These are phyloP conservation scores for Hanseniaspora lachancei DNA, from an alignment of 805 yeast species.

Conservation along the genomic window DNA sequence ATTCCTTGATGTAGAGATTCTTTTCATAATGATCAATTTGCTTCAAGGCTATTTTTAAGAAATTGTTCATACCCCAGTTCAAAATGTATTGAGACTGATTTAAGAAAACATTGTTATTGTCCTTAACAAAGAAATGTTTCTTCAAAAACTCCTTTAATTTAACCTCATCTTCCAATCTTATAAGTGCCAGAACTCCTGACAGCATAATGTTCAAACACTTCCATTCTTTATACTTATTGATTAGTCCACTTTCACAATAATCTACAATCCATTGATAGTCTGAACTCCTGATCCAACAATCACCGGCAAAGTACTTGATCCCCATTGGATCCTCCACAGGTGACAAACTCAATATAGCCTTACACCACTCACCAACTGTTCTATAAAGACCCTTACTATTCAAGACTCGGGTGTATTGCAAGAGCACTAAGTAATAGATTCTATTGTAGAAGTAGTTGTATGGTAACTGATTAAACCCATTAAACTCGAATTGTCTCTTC, in stretches of 20 bases:
- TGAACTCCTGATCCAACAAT: slow-evolving; percentile 53
- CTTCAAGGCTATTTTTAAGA: slow-evolving; percentile 3
- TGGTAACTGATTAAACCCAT: slow-evolving; percentile 51
- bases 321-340: slow-evolving; percentile 80
- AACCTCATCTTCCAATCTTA: slow-evolving; percentile 1
- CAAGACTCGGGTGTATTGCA: slow-evolving; percentile 55
- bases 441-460: slow-evolving; percentile 64
- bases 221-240: slow-evolving; percentile 51
- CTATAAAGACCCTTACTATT: slow-evolving; percentile 65
- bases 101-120: not conserved
- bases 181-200: not conserved
- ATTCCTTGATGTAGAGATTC: not conserved
- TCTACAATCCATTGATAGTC: slow-evolving; percentile 52
- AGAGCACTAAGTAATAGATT: slow-evolving; percentile 59
- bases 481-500: slow-evolving; percentile 44
- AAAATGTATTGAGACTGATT: slow-evolving; percentile 6
- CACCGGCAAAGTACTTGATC: slow-evolving; percentile 69
- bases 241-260: slow-evolving; percentile 43
- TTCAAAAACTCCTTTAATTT: slow-evolving; percentile 3
- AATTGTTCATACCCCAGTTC: slow-evolving; percentile 1
- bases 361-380: slow-evolving; percentile 68
- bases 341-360: slow-evolving; percentile 50
- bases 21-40: not conserved
- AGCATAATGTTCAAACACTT: slow-evolving; percentile 48
- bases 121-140: slow-evolving; percentile 6